A percentile compares a stretch with the other conserved stretches of the same genome.
These are phyloP conservation scores for Meyerozyma elateridarum DNA, from an alignment of 1,139 yeast genomes.

Conservation along the genomic window DNA sequence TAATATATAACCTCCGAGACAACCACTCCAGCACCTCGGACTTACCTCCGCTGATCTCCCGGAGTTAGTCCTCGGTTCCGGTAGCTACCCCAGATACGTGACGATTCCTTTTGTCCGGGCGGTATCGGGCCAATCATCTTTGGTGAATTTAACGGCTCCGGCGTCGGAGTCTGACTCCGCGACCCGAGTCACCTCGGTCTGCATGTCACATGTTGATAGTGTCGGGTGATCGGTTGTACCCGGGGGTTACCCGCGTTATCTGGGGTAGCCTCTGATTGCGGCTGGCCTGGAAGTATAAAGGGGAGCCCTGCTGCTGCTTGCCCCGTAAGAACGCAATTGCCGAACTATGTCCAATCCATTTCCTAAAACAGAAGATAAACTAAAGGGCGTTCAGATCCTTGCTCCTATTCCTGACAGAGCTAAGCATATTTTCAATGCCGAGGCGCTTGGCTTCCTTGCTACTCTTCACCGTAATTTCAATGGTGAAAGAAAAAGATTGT, in stretches of 20 bases:
- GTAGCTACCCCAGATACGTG: no score
- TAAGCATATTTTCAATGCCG: conserved; percentile 58
- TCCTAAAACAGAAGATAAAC: conserved; percentile 46
- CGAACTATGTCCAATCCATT: conserved; percentile 44
- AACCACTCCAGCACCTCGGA: no score
- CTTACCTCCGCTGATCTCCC: no score
- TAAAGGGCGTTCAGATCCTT: conserved; percentile 61
- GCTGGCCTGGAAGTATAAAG: no score
- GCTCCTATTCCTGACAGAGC: conserved; percentile 61
- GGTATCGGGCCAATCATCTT: neutral
- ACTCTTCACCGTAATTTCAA: conserved; percentile 71
- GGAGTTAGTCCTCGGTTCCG: conserved; percentile 4
- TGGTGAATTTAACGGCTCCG: neutral
- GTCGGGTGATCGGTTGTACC: conserved; percentile 3
- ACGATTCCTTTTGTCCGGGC: neutral
- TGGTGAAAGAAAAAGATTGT: conserved; percentile 53
- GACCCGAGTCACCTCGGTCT: conserved; percentile 3
- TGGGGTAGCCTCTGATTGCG: conserved; percentile 4
- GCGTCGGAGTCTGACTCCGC: conserved; percentile 3
- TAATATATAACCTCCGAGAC: no score
- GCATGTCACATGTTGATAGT: conserved; percentile 1
- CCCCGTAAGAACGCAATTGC: no score
- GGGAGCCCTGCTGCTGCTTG: no score
- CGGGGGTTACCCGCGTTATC: conserved; percentile 4
- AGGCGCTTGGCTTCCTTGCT: conserved; percentile 70